Percentiles rank a stretch among this genome's conserved stretches.
Evolutionary conservation across 768 basidiomycete species (phyloP).

Genomic region (Brasilioporus rufonigricans): DNA sequence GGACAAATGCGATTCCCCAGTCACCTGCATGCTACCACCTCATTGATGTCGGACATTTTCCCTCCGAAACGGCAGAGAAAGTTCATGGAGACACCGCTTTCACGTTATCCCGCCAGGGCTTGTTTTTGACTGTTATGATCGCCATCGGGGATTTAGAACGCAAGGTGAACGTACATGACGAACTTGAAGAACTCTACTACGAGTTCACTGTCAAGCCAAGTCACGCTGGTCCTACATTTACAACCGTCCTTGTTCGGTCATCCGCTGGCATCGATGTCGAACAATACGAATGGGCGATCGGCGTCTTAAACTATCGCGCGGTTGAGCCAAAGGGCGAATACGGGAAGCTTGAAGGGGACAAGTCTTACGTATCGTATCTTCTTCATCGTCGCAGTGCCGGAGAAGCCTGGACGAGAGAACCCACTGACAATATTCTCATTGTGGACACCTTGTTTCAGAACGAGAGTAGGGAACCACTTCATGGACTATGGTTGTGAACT

Average conservation of each 20-base stretch:
- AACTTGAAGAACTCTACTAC: not conserved
- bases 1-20: not conserved
- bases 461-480: not conserved
- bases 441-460: not conserved
- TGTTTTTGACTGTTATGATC: not conserved
- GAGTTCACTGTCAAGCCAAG: not conserved
- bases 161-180: not conserved
- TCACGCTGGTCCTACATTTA: conserved; percentile 4
- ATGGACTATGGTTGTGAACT: not conserved
- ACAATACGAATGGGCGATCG: conserved; percentile 10
- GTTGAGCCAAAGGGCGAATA: conserved; percentile 9
- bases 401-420: conserved; percentile 12
- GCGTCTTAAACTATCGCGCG: conserved; percentile 13
- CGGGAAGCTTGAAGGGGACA: conserved; percentile 9
- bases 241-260: not conserved
- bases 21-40: not conserved
- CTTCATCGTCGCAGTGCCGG: conserved; percentile 2
- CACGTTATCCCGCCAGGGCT: not conserved
- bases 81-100: not conserved
- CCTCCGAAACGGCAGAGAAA: not conserved
- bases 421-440: not conserved
- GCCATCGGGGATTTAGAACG: not conserved
- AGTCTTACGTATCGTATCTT: conserved; percentile 13
- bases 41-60: not conserved
- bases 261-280: not conserved